phyloP scores from a whole-genome alignment of 495 filamentous ascomycete species.

The Evernia prunastri region DNA sequence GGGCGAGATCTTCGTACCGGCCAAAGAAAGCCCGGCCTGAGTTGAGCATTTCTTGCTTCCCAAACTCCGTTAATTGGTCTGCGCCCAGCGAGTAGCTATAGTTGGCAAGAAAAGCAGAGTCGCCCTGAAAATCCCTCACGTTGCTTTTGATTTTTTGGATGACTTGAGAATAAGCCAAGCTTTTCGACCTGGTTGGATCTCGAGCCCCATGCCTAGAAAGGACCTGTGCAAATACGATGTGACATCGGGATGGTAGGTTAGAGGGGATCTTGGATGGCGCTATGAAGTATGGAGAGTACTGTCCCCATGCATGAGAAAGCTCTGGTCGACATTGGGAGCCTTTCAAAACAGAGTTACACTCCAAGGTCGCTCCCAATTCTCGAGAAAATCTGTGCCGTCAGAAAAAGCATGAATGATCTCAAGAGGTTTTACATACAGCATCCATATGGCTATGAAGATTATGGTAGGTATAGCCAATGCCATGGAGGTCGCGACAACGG shows the following conservation, averaged over 20 bases:
- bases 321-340: conserved; percentile 58
- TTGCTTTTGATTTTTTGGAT: conserved; percentile 55
- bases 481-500: background rate
- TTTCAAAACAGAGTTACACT: conserved; percentile 52
- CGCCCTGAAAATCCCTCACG: conserved; percentile 49
- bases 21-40: conserved; percentile 68
- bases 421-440: background rate
- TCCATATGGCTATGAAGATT: background rate
- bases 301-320: conserved; percentile 71
- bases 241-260: conserved; percentile 54
- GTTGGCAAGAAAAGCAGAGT: conserved; percentile 55
- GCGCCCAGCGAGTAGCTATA: conserved; percentile 69
- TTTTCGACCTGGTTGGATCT: conserved; percentile 63
- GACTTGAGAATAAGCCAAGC: conserved; percentile 46
- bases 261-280: conserved; percentile 53
- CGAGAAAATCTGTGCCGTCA: conserved; percentile 5
- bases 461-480: background rate
- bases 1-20: conserved; percentile 56
- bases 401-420: background rate
- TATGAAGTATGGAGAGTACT: conserved; percentile 77
- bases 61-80: conserved; percentile 67
- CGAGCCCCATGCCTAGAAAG: conserved; percentile 81
- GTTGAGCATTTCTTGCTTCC: conserved; percentile 64
- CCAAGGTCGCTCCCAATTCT: conserved; percentile 1
- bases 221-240: conserved; percentile 69